These are phyloP conservation scores for Phytophthora pluvialis DNA, from an alignment of 352 stramenopile species.

Conservation along the genomic window DNA sequence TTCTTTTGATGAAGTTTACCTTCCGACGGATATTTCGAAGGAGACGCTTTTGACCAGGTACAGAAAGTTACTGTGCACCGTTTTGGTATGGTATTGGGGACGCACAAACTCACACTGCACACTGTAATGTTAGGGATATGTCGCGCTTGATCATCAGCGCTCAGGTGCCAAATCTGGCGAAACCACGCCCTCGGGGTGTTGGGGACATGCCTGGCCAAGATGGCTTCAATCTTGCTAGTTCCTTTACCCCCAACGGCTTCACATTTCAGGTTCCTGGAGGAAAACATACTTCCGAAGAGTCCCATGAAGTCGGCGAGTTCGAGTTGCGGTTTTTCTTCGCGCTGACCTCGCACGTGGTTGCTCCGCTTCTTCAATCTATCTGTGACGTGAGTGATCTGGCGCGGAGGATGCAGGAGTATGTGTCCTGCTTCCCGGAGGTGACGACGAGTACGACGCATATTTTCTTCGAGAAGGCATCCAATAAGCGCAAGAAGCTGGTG, in stretches of 20 bases:
- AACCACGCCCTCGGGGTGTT: neutral
- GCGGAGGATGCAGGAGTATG: conserved; percentile 35
- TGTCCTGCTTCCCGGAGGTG: conserved; percentile 24
- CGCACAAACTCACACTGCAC: neutral
- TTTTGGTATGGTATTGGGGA: neutral
- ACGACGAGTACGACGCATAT: conserved; percentile 15
- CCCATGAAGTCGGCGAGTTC: conserved; percentile 27
- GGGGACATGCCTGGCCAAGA: neutral
- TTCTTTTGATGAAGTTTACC: conserved; percentile 25
- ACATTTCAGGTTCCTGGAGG: neutral
- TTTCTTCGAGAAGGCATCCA: conserved; percentile 23
- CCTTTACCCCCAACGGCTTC: neutral
- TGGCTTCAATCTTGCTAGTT: neutral
- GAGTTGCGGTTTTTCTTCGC: conserved; percentile 32
- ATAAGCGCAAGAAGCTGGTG: conserved; percentile 18
- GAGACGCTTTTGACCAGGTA: conserved; percentile 25
- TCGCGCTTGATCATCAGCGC: conserved; percentile 28
- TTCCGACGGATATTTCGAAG: neutral
- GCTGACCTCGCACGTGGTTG: conserved; percentile 26
- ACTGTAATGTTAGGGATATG: conserved; percentile 11
- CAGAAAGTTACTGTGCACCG: neutral
- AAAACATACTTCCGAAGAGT: neutral
- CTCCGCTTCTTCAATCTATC: conserved; percentile 28
- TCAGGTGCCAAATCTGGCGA: conserved; percentile 14
- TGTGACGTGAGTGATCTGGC: conserved; percentile 24